Base-by-base conservation (phyloP, 1,284 basidiomycete species). In the Pseudozyma pruni region DNA sequence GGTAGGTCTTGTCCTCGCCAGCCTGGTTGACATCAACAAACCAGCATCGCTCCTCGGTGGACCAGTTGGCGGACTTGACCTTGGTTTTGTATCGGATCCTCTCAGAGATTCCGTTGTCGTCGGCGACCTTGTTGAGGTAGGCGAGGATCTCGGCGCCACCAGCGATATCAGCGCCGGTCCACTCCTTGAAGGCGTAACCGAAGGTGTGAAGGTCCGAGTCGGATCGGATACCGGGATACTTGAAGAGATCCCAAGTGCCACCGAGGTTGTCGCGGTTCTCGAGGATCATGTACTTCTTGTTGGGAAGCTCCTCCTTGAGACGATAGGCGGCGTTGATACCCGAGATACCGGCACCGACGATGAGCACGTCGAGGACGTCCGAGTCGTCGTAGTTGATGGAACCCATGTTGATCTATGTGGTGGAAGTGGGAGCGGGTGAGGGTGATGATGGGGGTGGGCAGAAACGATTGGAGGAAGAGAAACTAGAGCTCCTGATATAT, bases 281-380 rank as follows among this genome's bases (percentile, higher is more conserved):
- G 39, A 79, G 29, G 35, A 79, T 73, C 40, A 57, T 11, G 41
- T 69, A 79, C 51, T 74, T 72, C 33, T 72, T 77, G 46, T 71
- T 58, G 20, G 68, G 74, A 22, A 75, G 66, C 40, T 67, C 47
- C 23, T 72, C 63, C 16, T 63, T 39, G 45, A 76, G 58, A 40
- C 79, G 72, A 58, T 81, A 81, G 19, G 74, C 75, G 41, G 77
- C 76, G 52, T 80, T 81, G 68, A 80, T 78, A 49, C 79, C 79
- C 17, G 77, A 79, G 67, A 81, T 72, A 58, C 79, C 79, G 35
- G 78, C 76, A 37, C 79, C 79, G 44, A 81, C 58, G 55, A 81
- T 72, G 61, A 80, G 37, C 11, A 80, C 69, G 46, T 75, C 74
- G 53, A 64, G 60, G 7, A 73, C 59, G 46, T 62, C 61, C 9